Conservation (phyloP, 2,329 filamentous ascomycete species). For the Boeremia lycopersici region DNA sequence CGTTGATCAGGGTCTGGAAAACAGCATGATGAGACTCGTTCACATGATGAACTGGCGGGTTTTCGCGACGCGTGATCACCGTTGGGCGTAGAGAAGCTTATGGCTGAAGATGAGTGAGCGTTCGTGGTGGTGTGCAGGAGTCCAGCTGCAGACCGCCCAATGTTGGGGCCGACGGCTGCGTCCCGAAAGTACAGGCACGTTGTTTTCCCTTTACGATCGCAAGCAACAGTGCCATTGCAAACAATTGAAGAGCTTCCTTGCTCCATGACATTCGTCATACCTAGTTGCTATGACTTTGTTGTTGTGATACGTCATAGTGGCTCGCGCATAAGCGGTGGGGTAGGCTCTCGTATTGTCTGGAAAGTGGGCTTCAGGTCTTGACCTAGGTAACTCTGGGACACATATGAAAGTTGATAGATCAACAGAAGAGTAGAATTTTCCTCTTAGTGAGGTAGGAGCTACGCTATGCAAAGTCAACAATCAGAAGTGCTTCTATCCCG, state of each 20-base stretch:
- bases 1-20: conserved; percentile 4
- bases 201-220: background rate
- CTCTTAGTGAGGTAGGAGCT: too few relatives aligned
- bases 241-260: background rate
- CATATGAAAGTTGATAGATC: too few relatives aligned
- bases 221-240: background rate
- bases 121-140: conserved; percentile 13
- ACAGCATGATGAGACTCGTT: conserved; percentile 7
- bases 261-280: conserved; percentile 1
- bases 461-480: too few relatives aligned
- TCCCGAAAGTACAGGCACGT: background rate
- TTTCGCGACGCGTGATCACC: conserved; percentile 9
- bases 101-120: conserved; percentile 22
- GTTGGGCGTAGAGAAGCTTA: conserved; percentile 18
- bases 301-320: background rate
- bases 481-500: too few relatives aligned
- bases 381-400: too few relatives aligned
- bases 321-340: too few relatives aligned
- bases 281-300: background rate
- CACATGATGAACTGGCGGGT: conserved; percentile 6
- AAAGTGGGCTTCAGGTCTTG: too few relatives aligned
- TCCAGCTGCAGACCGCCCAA: conserved; percentile 8
- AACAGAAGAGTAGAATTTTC: too few relatives aligned
- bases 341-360: too few relatives aligned
- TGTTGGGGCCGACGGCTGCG: background rate